Percentiles rank a stretch among this genome's conserved stretches.
phyloP scores from a whole-genome alignment of 2,329 filamentous ascomycete species.

The Xylaria sp. region DNA sequence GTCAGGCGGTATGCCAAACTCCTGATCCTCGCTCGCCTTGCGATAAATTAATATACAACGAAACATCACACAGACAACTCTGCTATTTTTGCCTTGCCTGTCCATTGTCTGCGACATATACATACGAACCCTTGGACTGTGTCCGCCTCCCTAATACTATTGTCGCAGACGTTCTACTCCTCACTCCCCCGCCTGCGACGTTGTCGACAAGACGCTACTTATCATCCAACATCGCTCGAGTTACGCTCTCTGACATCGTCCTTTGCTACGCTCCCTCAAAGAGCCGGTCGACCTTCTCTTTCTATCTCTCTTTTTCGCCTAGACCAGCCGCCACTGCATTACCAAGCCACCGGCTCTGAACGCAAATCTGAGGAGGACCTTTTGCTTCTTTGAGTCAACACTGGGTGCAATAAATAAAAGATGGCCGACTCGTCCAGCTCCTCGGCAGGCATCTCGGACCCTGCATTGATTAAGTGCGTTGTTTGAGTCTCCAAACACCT shows the following conservation, averaged over 20 bases:
- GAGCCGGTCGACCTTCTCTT: conserved; percentile 8
- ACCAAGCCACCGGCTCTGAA: not conserved
- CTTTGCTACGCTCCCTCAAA: conserved; percentile 5
- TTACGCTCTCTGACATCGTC: conserved; percentile 17
- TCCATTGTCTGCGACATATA: conserved; percentile 26
- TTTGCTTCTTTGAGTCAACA: conserved; percentile 1
- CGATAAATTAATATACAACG: conserved; percentile 36
- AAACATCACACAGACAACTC: conserved; percentile 30
- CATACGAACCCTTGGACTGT: conserved; percentile 34
- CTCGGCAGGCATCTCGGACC: conserved; percentile 72
- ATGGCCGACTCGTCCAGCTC: conserved; percentile 53
- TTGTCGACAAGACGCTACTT: not conserved
- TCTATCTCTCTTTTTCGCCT: not conserved
- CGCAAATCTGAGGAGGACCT: conserved; percentile 1
- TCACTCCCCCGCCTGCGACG: conserved; percentile 4
- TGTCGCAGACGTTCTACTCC: conserved; percentile 13
- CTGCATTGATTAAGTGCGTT: conserved; percentile 72
- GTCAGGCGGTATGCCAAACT: conserved; percentile 33
- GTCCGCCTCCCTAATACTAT: conserved; percentile 34
- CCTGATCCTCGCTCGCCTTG: conserved; percentile 36
- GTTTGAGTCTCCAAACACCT: conserved; percentile 42
- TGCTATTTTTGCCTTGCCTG: conserved; percentile 25
- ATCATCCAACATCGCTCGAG: not conserved
- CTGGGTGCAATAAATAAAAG: conserved; percentile 29
- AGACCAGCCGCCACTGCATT: not conserved